Percentiles rank a stretch among this genome's conserved stretches.
phyloP scores from a whole-genome alignment of 2,329 filamentous ascomycete genomes.

The Penicillium sp. region DNA sequence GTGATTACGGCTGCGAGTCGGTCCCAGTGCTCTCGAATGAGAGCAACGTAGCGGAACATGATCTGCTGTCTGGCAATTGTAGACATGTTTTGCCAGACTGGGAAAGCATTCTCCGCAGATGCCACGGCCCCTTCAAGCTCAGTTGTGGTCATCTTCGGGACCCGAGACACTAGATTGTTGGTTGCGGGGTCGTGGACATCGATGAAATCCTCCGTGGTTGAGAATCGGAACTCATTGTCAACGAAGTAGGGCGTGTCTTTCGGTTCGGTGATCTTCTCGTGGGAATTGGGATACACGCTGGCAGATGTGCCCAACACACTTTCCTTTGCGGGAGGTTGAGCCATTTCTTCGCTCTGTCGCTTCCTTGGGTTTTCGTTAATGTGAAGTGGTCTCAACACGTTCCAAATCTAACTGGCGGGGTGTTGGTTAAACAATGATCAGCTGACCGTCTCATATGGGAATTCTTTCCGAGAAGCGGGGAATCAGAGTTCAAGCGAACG shows the following conservation, averaged over 20 bases:
- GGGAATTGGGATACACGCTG: not conserved
- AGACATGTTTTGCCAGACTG: slow-evolving; percentile 56
- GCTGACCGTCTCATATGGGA: not conserved
- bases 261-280: slow-evolving; percentile 43
- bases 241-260: slow-evolving; percentile 59
- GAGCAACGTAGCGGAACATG: slow-evolving; percentile 61
- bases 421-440: not conserved
- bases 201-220: slow-evolving; percentile 57
- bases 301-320: slow-evolving; percentile 2
- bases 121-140: slow-evolving; percentile 59
- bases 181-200: slow-evolving; percentile 61
- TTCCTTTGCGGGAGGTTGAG: not conserved
- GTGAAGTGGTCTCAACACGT: not conserved
- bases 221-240: slow-evolving; percentile 59
- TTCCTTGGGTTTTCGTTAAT: not conserved
- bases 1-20: slow-evolving; percentile 61
- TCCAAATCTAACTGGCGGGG: not conserved
- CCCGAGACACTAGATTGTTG: slow-evolving; percentile 49
- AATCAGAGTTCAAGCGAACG: not conserved
- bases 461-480: not conserved
- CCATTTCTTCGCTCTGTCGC: not conserved
- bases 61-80: slow-evolving; percentile 59
- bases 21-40: slow-evolving; percentile 64
- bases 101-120: slow-evolving; percentile 60
- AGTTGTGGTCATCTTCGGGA: slow-evolving; percentile 59